Base-by-base conservation (phyloP, 768 basidiomycete species). In the Gyrodon lividus region DNA sequence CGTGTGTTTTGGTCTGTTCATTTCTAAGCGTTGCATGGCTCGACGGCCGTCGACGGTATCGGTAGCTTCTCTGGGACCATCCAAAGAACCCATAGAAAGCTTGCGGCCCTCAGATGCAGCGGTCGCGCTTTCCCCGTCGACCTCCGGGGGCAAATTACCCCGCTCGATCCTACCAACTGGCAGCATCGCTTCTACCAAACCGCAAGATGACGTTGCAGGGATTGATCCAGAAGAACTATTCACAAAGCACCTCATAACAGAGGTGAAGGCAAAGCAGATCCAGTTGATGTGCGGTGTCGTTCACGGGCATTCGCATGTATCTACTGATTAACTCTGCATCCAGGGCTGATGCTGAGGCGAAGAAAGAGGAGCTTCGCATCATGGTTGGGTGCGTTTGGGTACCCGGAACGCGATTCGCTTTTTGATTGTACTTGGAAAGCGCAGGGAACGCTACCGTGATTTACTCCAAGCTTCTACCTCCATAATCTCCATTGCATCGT, bases 371-470 rank as follows among this genome's bases (percentile, higher is more conserved):
- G 62, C 77, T 93, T 39, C 79, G 91, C 61, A 75, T 89, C 40
- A 93, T 92, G 91, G 91, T 93, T 71, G 91, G 91, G 91, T 93
- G 74, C 80, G 91, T 85, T 57, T 39, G 52, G 30, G 43, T 50
- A 16, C 51, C 16, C 23, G 33, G 23, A 30, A 23, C 8, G 10
- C 12, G 43, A 33, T 39, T 41, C 30, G 10, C 46, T 43, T 49
- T 70, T 55, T 69, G 70, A 73, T 60, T 66, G 62, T 71, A 71
- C 61, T 65, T 65, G 72, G 81, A 80, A 84, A 82, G 80, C 63
- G 67, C 69, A 93, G 91, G 71, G 91, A 92, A 83, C 84, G 90
- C 58, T 93, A 93, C 70, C 84, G 91, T 40, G 91, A 93, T 67
- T 75, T 93, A 26, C 72, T 93, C 30, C 87, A 92, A 70, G 89